A percentile compares a stretch with the other conserved stretches of the same genome.
Conservation (phyloP, 1,284 basidiomycete species). For the Pholiota adiposa region DNA sequence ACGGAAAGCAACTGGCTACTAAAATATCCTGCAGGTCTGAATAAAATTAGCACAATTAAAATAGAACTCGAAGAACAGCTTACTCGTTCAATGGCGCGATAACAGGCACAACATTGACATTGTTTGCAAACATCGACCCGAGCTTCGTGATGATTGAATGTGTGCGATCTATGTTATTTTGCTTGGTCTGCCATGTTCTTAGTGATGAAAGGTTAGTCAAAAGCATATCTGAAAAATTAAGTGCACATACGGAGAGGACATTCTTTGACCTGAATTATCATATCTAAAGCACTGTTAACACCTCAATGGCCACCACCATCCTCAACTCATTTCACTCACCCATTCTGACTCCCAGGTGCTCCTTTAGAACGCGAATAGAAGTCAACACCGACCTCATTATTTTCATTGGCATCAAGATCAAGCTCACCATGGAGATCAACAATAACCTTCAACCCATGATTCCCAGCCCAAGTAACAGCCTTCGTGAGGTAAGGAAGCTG, state of each 20-base stretch:
- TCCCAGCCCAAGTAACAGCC: conserved; percentile 80
- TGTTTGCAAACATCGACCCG: conserved; percentile 60
- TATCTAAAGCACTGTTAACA: conserved; percentile 49
- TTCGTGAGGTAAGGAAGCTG: conserved; percentile 76
- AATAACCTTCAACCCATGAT: conserved; percentile 80
- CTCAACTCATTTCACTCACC: conserved; percentile 43
- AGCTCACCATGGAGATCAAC: conserved; percentile 76
- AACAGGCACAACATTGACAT: conserved; percentile 62
- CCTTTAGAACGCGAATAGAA: conserved; percentile 30
- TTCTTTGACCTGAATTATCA: conserved; percentile 84
- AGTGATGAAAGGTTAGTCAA: background rate
- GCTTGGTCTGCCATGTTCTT: conserved; percentile 70
- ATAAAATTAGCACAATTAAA: too few relatives aligned
- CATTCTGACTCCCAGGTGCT: conserved; percentile 83
- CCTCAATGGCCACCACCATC: conserved; percentile 3
- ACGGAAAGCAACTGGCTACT: conserved; percentile 57
- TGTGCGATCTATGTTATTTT: conserved; percentile 72
- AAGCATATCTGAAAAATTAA: too few relatives aligned
- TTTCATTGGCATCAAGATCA: background rate
- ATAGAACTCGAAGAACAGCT: too few relatives aligned
- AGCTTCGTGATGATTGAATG: conserved; percentile 70
- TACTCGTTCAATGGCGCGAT: conserved; percentile 84
- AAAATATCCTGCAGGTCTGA: conserved; percentile 80
- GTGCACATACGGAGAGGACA: conserved; percentile 57
- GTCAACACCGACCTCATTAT: background rate